phyloP scores from a whole-genome alignment of 2,329 filamentous ascomycete genomes.

The Monilinia laxa region DNA sequence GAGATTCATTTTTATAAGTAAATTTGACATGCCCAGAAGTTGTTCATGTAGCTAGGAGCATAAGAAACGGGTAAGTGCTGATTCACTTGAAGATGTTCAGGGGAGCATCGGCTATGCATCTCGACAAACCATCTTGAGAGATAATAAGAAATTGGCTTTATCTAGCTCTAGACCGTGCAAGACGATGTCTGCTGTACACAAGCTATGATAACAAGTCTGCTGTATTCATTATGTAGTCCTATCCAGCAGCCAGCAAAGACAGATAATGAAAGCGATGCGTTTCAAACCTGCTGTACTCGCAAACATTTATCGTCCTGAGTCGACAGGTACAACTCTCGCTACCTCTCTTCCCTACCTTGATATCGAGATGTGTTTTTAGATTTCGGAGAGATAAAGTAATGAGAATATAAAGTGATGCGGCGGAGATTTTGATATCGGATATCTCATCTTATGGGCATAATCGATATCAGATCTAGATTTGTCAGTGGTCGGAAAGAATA shows the following conservation, averaged over 20 bases:
- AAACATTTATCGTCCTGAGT: neutral
- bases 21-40: neutral
- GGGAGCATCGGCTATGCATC: neutral
- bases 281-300: constrained; percentile 4
- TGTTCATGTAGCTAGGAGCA: neutral
- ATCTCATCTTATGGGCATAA: neutral
- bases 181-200: neutral
- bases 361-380: neutral
- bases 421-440: neutral
- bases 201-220: neutral
- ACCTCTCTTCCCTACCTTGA: neutral
- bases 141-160: neutral
- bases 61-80: neutral
- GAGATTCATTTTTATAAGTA: neutral
- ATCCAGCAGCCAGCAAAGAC: neutral
- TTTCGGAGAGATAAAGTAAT: neutral
- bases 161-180: neutral
- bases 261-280: neutral
- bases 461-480: neutral
- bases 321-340: neutral
- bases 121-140: neutral
- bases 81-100: constrained; percentile 4
- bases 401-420: neutral
- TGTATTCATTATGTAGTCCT: neutral
- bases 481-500: neutral